Base-by-base conservation (phyloP, 441 rosid genomes). In the Gossypium trilobum region DNA sequence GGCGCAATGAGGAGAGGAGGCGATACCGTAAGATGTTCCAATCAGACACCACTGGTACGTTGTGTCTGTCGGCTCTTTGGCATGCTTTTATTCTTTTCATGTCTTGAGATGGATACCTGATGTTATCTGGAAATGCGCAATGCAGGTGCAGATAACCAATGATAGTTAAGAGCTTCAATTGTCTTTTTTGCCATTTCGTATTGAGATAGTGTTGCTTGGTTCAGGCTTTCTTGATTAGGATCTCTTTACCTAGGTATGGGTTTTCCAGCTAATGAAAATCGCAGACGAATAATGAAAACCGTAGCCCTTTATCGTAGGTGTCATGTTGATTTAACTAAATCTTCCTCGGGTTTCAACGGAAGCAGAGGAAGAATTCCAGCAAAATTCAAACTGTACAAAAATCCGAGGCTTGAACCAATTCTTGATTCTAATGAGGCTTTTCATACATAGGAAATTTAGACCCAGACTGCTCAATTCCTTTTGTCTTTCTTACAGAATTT, bases 21-120 rank as follows among this genome's bases (percentile, higher is more conserved):
- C 89, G 78, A 61, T 92, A 81, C 58, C 85, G 85, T 80, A 92
- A 90, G 82, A 92, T 92, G 97, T 90, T 92, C 74, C 78, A 74
- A 78, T 83, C 78, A 80, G 70, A 48, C 55, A 57, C 54, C 11
- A 9, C 56, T 14, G 70, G 73, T 39, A 68, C 75, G 85, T 86
- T 59, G 78, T 62, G 29, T 56, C 55, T 68, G 11, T 48, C 25
- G 31, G 33, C 68, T 75, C 74, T 11, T 51, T 13, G 39, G 31
- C 67, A 19, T 46, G 27, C 20, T 79, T 25, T 16, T 55, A 60
- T 60, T 20, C 23, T 10, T 2, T 3, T 78, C 54, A 16, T 44
- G 27, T 4, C 56, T 13, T 13, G 0, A 19, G 31, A 61, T 17
- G 63, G 20, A 16, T 25, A 23, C 11, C 52, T 65, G 67, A 54